Evolutionary conservation across 768 basidiomycete species (phyloP).

Genomic region (Melanogaster broomeanus): DNA sequence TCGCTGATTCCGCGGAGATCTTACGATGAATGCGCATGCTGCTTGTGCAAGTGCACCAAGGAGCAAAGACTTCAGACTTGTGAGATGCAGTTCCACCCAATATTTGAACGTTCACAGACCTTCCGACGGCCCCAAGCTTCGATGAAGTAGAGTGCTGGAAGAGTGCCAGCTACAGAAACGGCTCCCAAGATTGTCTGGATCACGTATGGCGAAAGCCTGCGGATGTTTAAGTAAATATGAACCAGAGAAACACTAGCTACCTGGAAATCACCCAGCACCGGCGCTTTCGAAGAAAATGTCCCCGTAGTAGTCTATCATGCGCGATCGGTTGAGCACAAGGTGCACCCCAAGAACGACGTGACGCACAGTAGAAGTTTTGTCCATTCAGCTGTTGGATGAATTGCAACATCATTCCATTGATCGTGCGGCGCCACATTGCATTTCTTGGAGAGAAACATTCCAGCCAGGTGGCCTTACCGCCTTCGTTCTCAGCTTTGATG

Average conservation of each 20-base stretch:
- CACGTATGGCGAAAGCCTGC: conserved; percentile 65
- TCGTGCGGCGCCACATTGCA: conserved; percentile 69
- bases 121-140: conserved; percentile 75
- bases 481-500: conserved; percentile 74
- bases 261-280: conserved; percentile 53
- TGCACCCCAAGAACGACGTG: not conserved
- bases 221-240: not conserved
- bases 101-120: conserved; percentile 32
- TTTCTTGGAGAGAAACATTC: conserved; percentile 77
- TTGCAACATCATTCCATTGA: conserved; percentile 82
- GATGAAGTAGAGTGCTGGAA: conserved; percentile 69
- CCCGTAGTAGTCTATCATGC: conserved; percentile 69
- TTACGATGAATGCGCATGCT: conserved; percentile 59
- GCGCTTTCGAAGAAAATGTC: conserved; percentile 80
- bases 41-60: conserved; percentile 64
- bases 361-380: conserved; percentile 78
- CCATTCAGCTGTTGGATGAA: conserved; percentile 82
- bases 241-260: not conserved
- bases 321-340: conserved; percentile 11
- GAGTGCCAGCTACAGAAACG: conserved; percentile 69
- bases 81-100: not conserved
- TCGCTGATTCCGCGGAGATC: conserved; percentile 11
- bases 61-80: conserved; percentile 54
- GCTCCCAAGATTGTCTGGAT: conserved; percentile 77
- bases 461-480: conserved; percentile 75